These are phyloP conservation scores for Leishmania turanica DNA, from an alignment of 208 protist genomes.

Conservation along the genomic window DNA sequence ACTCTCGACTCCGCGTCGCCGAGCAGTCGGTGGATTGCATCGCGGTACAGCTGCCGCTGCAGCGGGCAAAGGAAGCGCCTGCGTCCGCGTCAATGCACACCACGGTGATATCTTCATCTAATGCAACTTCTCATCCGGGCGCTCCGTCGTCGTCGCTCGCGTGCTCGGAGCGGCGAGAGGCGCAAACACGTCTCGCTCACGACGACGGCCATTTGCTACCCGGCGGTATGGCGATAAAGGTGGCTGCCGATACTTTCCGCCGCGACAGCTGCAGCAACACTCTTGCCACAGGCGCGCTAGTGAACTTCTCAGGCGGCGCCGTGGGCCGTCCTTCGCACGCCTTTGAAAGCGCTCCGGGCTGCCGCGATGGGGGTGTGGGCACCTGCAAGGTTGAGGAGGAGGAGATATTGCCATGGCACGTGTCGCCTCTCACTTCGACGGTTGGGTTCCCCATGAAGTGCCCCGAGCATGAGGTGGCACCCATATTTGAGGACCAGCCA, in stretches of 20 bases:
- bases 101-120: not conserved
- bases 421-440: not conserved
- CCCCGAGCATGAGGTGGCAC: not conserved
- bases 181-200: not conserved
- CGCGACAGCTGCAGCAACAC: not conserved
- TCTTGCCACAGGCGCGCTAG: not conserved
- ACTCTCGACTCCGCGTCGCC: not conserved
- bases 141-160: not conserved
- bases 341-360: not conserved
- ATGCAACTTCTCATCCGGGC: not conserved
- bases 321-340: not conserved
- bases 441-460: not conserved
- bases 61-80: not conserved
- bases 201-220: not conserved
- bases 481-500: conserved; percentile 16
- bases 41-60: conserved; percentile 31
- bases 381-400: not conserved
- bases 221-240: not conserved
- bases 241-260: conserved; percentile 2
- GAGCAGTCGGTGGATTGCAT: conserved; percentile 27
- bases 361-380: not conserved
- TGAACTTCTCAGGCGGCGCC: not conserved
- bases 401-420: not conserved
- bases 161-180: not conserved
- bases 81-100: not conserved